Percentiles rank a stretch among this genome's conserved stretches.
Conservation (phyloP, 495 filamentous ascomycete species). For the Podospora anserina region DNA sequence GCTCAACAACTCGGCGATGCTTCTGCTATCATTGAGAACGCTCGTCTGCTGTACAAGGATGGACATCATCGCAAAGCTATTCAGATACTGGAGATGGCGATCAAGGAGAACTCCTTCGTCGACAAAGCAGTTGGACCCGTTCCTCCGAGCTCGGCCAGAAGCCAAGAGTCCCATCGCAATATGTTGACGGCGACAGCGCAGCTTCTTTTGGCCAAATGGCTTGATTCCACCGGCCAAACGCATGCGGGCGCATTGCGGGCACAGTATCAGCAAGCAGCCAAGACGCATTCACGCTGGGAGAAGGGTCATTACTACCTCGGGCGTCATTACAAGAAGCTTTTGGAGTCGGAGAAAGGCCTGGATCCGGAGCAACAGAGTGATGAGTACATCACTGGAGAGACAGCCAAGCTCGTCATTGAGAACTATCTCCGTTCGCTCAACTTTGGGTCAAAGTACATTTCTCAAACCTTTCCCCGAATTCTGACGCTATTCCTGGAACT, state of each 20-base stretch:
- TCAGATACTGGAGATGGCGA: slow-evolving; percentile 79
- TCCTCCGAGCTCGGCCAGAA: slow-evolving; percentile 45
- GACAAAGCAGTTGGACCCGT: slow-evolving; percentile 26
- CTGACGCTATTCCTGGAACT: slow-evolving; percentile 94
- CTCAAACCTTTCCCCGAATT: slow-evolving; percentile 84
- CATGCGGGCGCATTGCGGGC: slow-evolving; percentile 70
- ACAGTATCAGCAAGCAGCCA: slow-evolving; percentile 72
- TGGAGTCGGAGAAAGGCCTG: slow-evolving; percentile 81
- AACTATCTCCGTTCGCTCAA: slow-evolving; percentile 84
- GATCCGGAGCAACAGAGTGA: slow-evolving; percentile 60
- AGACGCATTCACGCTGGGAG: slow-evolving; percentile 70
- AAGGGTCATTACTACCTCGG: slow-evolving; percentile 96
- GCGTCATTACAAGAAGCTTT: slow-evolving; percentile 93
- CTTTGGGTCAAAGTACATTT: slow-evolving; percentile 90
- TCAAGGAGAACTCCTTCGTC: slow-evolving; percentile 66
- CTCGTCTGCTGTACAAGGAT: slow-evolving; percentile 89
- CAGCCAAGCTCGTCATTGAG: slow-evolving; percentile 82
- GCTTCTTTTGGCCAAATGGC: slow-evolving; percentile 91
- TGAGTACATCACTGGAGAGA: slow-evolving; percentile 67
- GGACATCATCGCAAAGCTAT: slow-evolving; percentile 94
- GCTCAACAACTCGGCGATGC: slow-evolving; percentile 78
- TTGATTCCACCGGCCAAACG: slow-evolving; percentile 87
- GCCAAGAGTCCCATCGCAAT: slow-evolving; percentile 47
- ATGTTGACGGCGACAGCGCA: slow-evolving; percentile 64
- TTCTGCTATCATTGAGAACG: slow-evolving; percentile 88